Evolutionary conservation across 2,329 filamentous ascomycete species (phyloP), one percentile per base, ranked within the genome.

Genomic region (Colletotrichum abscissum): DNA sequence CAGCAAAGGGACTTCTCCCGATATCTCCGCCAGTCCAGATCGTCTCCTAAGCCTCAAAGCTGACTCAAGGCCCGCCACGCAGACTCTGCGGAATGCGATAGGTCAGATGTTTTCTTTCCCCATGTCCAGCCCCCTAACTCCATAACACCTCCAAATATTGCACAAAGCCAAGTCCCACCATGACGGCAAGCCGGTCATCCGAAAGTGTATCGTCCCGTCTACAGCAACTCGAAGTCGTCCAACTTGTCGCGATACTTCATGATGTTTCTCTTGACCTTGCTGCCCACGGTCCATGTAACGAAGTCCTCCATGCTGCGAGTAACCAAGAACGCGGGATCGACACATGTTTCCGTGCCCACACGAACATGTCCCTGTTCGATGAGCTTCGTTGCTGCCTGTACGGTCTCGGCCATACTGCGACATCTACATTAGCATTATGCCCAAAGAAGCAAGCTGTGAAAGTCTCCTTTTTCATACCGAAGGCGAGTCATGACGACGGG

Each of bases 201-300:
- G 71, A 66, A 71, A 73, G 67, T 71, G 22, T 71, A 63, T 57
- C 55, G 24, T 57, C 60, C 62, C 35, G 38, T 66, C 11, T 83
- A 97, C 78, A 97, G 85, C 80, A 98, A 85, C 85, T 98, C 96
- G 80, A 97, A 98, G 84, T 98, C 96, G 84, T 98, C 96, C 84
- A 98, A 84, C 87, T 97, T 94, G 83, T 98, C 95, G 78, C 95
- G 91, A 82, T 98, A 98, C 84, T 94, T 94, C 90, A 98, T 92
- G 76, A 98, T 97, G 81, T 95, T 97, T 81, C 93, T 90, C 92
- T 97, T 98, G 82, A 98, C 95, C 93, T 98, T 98, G 84, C 94
- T 97, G 73, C 94, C 95, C 79, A 97, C 94, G 11, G 96, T 93
- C 96, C 96, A 98, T 0, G 96, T 98, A 22, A 98, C 93, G 81